Base-by-base conservation (phyloP, 2,329 filamentous ascomycete species). In the Sarocladium brachiariae region DNA sequence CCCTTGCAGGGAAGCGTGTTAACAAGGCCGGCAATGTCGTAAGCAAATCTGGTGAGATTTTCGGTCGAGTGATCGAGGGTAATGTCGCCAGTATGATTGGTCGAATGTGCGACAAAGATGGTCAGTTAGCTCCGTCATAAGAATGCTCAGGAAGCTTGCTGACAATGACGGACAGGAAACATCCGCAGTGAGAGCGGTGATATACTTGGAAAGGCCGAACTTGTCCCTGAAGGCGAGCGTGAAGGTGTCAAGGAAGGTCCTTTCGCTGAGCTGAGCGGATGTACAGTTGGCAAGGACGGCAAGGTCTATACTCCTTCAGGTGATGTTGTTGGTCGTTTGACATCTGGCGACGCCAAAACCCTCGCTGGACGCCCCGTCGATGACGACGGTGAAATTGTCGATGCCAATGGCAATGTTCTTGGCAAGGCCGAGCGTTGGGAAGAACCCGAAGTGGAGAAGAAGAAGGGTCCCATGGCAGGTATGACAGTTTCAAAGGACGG, bases 371-470 rank as follows among this genome's bases (percentile, higher is more conserved):
- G 87, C 43, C 61, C 74, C 8, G 88, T 93, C 16, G 89, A 93
- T 52, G 84, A 89, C 54, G 88, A 95, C 55, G 89, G 89, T 33
- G 88, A 93, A 52, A 82, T 95, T 27, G 74, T 87, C 51, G 89
- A 93, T 71, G 83, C 82, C 64, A 90, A 89, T 61, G 79, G 79
- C 27, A 83, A 83, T 55, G 62, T 70, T 1, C 63, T 83, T 2
- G 79, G 77, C 24, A 75, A 77, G 54, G 78, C 79, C 1, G 79
- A 83, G 63, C 71, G 79, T 18, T 83, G 77, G 77, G 74, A 79
- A 57, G 46, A 49, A 31, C 30, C 46, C n/a, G 74, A 72, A 58
- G 81, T 70, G 3, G 69, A 76, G 63, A 74, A 73, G 63, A 69
- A 75, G 51, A 66, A 74, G 56, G 75, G 71, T 51, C 73, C 76